Base-by-base conservation (phyloP, 768 basidiomycete species). In the Suillus clintonianus region DNA sequence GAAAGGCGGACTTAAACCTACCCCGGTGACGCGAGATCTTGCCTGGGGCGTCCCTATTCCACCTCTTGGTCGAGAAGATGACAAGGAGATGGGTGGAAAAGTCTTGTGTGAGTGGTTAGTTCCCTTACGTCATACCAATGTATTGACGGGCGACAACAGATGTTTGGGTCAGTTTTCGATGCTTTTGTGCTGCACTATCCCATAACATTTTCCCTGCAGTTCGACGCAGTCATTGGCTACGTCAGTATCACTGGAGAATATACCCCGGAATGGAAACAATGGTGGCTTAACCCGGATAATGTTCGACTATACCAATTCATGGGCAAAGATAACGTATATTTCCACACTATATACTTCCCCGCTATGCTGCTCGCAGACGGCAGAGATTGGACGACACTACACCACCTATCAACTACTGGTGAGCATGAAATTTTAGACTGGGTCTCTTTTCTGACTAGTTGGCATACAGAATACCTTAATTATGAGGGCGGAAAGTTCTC, bases 401-500 rank as follows among this genome's bases (percentile, higher is more conserved):
- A 97, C 75, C 95, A 97, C 78, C 79, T 99, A 56, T 97, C 95
- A 4, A 95, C 95, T 1, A 99, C 97, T 41, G 96, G 96, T 95
- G 62, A 65, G 84, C 68, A 24, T 39, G 19, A n/a, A 19, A 36
- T 55, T 19, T 62, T 14, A n/a, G 42, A 2, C n/a, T 5, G 19
- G 37, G 27, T n/a, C 61, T 34, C 34, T 10, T 43, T 17, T n/a
- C 55, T 63, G 42, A 62, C 50, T 22, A 22, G 55, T 32, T 13
- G 8, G 43, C 37, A 10, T 61, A 37, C 69, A 97, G 97, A 99
- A 76, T 98, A 96, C 74, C 81, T 99, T 68, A 98, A 99, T 72
- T 99, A 99, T 76, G 97, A 99, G 74, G 94, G 95, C 32, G 96
- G 96, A 43, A 99, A 99, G 74, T 99, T 99, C 83, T 97, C 95